Evolutionary conservation across 2,329 filamentous ascomycete genomes (phyloP).

Genomic region (Penicillium concentricum): DNA sequence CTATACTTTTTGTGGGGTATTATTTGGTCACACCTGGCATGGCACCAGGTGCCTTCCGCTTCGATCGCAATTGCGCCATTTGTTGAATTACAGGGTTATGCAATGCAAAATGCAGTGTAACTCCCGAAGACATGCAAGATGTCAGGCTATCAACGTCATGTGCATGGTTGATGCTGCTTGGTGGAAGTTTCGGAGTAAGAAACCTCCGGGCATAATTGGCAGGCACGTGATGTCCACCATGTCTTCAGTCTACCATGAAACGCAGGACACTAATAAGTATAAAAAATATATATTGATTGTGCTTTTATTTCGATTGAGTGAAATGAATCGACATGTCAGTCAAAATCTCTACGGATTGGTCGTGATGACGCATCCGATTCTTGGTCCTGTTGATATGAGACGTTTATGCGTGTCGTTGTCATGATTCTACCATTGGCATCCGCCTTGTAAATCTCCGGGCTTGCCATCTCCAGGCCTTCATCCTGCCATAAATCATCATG

Average conservation of each 20-base stretch:
- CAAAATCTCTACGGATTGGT: not conserved
- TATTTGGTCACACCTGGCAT: constrained; percentile 8
- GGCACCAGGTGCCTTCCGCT: constrained; percentile 6
- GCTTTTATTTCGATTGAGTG: not conserved
- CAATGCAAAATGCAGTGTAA: not conserved
- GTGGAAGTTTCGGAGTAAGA: constrained; percentile 15
- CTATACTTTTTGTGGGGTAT: not conserved
- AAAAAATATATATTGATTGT: not conserved
- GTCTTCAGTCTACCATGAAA: not conserved
- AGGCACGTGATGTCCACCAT: not conserved
- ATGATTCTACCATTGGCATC: not conserved
- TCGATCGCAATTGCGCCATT: constrained; percentile 8
- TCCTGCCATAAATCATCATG: not conserved
- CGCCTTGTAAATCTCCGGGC: not conserved
- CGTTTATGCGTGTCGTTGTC: not conserved
- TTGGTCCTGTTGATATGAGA: not conserved
- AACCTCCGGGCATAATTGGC: constrained; percentile 10
- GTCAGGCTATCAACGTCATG: not conserved
- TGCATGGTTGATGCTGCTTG: not conserved
- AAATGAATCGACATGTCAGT: not conserved
- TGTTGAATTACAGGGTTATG: not conserved
- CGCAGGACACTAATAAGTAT: not conserved
- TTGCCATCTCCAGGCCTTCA: not conserved
- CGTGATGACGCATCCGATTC: not conserved
- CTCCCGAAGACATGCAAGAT: not conserved